Conservation (phyloP, 2,329 filamentous ascomycete species). For the Nothophaeocryptopus gaeumannii region DNA sequence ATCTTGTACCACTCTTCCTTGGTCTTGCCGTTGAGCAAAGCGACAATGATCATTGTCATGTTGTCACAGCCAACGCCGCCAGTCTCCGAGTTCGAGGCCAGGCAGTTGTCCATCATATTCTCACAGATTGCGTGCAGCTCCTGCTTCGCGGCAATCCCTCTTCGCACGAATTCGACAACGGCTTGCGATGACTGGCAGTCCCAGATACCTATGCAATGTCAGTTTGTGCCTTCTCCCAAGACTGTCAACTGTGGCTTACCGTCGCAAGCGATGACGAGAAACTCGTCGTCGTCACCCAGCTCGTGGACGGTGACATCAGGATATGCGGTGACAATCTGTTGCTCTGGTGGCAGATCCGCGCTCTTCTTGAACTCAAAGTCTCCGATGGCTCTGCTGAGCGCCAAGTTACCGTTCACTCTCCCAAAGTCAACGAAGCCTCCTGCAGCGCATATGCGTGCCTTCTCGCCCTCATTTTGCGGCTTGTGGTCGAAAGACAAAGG, state of each 20-base stretch:
- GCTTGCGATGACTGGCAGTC: conserved; percentile 98
- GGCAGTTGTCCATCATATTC: conserved; percentile 99
- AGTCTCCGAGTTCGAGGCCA: conserved; percentile 96
- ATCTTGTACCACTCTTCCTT: conserved; percentile 99
- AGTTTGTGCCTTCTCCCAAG: conserved; percentile 6
- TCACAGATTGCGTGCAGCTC: conserved; percentile 93
- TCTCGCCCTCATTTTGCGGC: conserved; percentile 96
- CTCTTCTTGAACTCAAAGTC: conserved; percentile 99
- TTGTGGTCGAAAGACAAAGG: conserved; percentile 99
- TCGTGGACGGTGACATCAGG: conserved; percentile 93
- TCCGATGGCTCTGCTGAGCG: conserved; percentile 92
- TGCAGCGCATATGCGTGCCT: conserved; percentile 90
- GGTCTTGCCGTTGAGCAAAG: conserved; percentile 82
- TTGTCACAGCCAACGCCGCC: conserved; percentile 98
- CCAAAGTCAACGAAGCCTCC: conserved; percentile 98
- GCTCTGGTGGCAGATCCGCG: conserved; percentile 91
- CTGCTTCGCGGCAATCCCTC: conserved; percentile 95
- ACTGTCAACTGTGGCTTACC: conserved; percentile 55
- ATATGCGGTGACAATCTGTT: conserved; percentile 96
- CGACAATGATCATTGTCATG: conserved; percentile 96
- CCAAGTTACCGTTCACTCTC: conserved; percentile 95
- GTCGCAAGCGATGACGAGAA: conserved; percentile 87
- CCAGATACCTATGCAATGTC: conserved; percentile 75
- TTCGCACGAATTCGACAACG: conserved; percentile 92
- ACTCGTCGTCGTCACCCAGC: conserved; percentile 89